A percentile compares a stretch with the other conserved stretches of the same genome.
Conservation (phyloP, 1,139 yeast genomes). For the Lodderomyces oxycetoniae region DNA sequence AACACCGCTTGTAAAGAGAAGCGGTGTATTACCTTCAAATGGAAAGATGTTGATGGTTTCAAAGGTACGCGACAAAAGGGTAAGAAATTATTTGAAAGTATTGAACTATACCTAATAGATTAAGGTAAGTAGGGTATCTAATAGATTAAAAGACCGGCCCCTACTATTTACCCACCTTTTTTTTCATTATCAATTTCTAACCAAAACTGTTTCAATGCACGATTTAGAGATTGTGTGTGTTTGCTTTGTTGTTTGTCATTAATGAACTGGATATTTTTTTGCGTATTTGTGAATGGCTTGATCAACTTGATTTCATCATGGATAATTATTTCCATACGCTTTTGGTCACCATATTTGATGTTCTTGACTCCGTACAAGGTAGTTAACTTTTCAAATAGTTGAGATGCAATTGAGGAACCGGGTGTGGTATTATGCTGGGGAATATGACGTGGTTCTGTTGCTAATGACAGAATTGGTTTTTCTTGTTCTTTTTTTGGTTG, state of each 20-base stretch:
- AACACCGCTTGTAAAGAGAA: not conserved
- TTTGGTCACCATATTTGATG: constrained; percentile 22
- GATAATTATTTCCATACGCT: constrained; percentile 18
- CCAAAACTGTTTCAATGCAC: constrained; percentile 56
- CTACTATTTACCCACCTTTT: constrained; percentile 52
- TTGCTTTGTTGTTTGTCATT: constrained; percentile 20
- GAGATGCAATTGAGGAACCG: constrained; percentile 3
- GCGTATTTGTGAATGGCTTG: constrained; percentile 29
- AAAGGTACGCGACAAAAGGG: constrained; percentile 60
- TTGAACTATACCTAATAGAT: constrained; percentile 30
- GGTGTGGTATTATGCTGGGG: constrained; percentile 2
- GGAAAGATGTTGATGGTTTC: constrained; percentile 70
- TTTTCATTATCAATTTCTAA: constrained; percentile 43
- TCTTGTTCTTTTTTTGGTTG: not conserved
- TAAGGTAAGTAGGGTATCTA: not conserved
- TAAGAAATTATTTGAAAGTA: constrained; percentile 42
- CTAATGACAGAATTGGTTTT: not conserved
- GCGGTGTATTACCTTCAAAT: constrained; percentile 17
- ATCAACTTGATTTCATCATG: constrained; percentile 24
- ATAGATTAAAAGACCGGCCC: not conserved
- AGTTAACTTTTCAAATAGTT: constrained; percentile 19
- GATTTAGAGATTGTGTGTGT: constrained; percentile 45
- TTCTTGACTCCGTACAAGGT: constrained; percentile 21
- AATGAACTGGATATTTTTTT: constrained; percentile 20
- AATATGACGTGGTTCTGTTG: not conserved